phyloP scores from a whole-genome alignment of 805 yeast species.

The Candida anglica region DNA sequence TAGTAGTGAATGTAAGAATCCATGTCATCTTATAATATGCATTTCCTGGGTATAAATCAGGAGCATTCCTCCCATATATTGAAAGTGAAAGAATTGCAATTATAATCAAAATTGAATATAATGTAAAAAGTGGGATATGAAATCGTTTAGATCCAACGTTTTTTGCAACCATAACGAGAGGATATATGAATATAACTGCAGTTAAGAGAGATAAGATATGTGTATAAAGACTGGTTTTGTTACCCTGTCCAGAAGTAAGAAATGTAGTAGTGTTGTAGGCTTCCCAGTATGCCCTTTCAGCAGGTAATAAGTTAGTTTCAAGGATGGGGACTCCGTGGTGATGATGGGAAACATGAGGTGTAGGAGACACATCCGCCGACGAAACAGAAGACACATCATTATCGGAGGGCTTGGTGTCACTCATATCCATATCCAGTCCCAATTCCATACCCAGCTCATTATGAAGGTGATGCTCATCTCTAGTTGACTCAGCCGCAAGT shows the following conservation, averaged over 20 bases:
- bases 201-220: constrained; percentile 48
- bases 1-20: constrained; percentile 50
- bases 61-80: constrained; percentile 56
- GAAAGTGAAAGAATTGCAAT: constrained; percentile 45
- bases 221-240: constrained; percentile 46
- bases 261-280: constrained; percentile 73
- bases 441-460: constrained; percentile 14
- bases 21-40: constrained; percentile 66
- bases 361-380: constrained; percentile 15
- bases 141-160: constrained; percentile 56
- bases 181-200: constrained; percentile 57
- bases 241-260: constrained; percentile 51
- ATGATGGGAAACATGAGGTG: constrained; percentile 36
- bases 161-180: constrained; percentile 62
- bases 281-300: constrained; percentile 76
- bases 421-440: constrained; percentile 16
- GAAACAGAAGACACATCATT: constrained; percentile 7
- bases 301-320: constrained; percentile 60
- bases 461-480: not conserved
- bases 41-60: constrained; percentile 69
- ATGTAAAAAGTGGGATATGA: constrained; percentile 45
- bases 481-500: not conserved
- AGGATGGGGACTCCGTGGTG: constrained; percentile 76
- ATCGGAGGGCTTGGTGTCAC: constrained; percentile 9
- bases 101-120: constrained; percentile 44